Evolutionary conservation across 2,329 filamentous ascomycete species (phyloP), one percentile per base, ranked within the genome.

Genomic region (Beauveria caledonica): DNA sequence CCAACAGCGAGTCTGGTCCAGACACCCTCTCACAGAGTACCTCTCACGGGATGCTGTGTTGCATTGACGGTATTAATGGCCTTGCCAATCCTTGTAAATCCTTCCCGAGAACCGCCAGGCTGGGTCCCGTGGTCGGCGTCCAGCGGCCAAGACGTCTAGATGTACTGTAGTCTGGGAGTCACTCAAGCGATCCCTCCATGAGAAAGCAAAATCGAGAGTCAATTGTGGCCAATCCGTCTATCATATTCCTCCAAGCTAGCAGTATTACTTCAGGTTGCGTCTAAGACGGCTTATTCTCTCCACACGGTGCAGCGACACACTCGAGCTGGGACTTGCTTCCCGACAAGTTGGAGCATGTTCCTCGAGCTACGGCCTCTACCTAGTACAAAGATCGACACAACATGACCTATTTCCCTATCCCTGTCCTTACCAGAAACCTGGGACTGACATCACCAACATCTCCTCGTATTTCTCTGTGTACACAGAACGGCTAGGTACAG

Each of bases 391-490:
- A 36, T 36, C 33, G 13, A 36, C 33, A 36, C 6, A 36, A 36
- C 33, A 36, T 36, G 33, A 36, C 13, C 9, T 15, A n/a, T 21
- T 39, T 10, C 9, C 15, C 21, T 19, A 15, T 36, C 10, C 27
- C 27, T 21, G n/a, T 3, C 52, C 9, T 15, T 55, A n/a, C n/a
- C 53, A 55, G 13, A 21, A 21, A 19, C 3, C 25, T 46, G 53
- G 53, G 40, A 51, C 11, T 55, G 52, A 29, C 39, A 55, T 33
- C 15, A 21, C n/a, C 53, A n/a, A 36, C 21, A 33, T 55, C 27
- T 40, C 27, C 45, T 58, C 55, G 55, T 58, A 58, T 58, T 17
- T 36, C 23, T 36, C 23, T n/a, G 45, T 50, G 55, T 17, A 50
- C 19, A 33, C 15, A 10, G 21, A 36, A 55, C 55, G 45, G 45